A percentile compares a stretch with the other conserved stretches of the same genome.
These are phyloP conservation scores for Strobilomyces echinocephalus DNA, from an alignment of 768 basidiomycete genomes.

Conservation along the genomic window DNA sequence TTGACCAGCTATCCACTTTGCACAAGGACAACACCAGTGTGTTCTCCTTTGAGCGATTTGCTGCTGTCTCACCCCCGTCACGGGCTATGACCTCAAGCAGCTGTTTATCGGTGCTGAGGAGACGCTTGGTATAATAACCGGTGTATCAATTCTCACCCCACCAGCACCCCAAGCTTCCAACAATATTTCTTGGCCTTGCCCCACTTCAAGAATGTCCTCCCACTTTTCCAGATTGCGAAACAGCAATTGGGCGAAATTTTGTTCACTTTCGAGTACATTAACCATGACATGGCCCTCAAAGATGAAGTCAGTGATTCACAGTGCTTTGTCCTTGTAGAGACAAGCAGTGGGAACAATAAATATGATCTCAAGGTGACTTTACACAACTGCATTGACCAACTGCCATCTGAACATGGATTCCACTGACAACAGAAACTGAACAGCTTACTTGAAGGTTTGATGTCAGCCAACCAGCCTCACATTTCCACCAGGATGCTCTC, in stretches of 20 bases:
- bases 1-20: conserved; percentile 83
- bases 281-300: conserved; percentile 79
- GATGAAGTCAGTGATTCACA: conserved; percentile 72
- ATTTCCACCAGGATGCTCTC: conserved; percentile 88
- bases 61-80: not conserved
- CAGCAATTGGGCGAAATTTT: conserved; percentile 87
- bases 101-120: conserved; percentile 98
- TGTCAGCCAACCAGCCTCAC: conserved; percentile 67
- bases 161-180: conserved; percentile 77
- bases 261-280: conserved; percentile 96
- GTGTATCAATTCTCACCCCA: conserved; percentile 89
- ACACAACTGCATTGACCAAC: conserved; percentile 2
- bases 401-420: conserved; percentile 4
- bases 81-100: conserved; percentile 97
- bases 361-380: conserved; percentile 84
- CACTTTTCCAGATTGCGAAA: conserved; percentile 78
- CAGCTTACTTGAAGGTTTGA: conserved; percentile 68
- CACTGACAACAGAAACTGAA: conserved; percentile 70
- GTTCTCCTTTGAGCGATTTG: conserved; percentile 14
- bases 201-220: conserved; percentile 80
- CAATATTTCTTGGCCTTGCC: conserved; percentile 87
- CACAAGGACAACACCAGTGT: conserved; percentile 96
- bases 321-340: conserved; percentile 92
- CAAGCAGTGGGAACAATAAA: conserved; percentile 85
- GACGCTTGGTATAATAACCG: conserved; percentile 93